Evolutionary conservation across 352 stramenopile species (phyloP).

Genomic region (Peronospora farinosa): DNA sequence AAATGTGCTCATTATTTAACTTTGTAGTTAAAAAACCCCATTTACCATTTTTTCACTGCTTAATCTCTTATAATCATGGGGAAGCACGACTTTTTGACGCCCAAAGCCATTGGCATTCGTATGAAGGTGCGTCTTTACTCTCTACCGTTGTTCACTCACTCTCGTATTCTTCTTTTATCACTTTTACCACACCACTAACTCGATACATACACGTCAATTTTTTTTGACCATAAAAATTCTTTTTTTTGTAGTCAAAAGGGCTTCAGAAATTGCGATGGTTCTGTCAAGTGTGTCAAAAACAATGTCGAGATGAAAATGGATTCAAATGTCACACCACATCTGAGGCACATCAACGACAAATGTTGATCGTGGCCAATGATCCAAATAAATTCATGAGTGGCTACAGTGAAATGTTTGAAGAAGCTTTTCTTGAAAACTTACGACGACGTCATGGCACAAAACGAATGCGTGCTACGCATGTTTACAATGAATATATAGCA

Average conservation of each 20-base stretch:
- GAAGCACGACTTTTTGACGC: constrained; percentile 82
- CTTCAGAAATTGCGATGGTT: constrained; percentile 98
- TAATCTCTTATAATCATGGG: too few relatives aligned
- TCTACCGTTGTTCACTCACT: neutral
- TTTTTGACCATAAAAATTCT: too few relatives aligned
- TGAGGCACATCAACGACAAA: constrained; percentile 97
- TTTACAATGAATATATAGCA: constrained; percentile 99
- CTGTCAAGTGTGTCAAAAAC: constrained; percentile 99
- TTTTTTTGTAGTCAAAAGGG: constrained; percentile 75
- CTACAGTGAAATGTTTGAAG: constrained; percentile 92
- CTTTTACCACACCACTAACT: neutral
- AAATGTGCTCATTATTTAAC: too few relatives aligned
- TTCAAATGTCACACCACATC: constrained; percentile 99
- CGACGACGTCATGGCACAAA: constrained; percentile 93
- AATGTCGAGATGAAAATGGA: constrained; percentile 99
- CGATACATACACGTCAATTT: too few relatives aligned
- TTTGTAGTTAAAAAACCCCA: too few relatives aligned
- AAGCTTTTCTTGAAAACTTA: constrained; percentile 92
- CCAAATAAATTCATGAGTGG: constrained; percentile 91
- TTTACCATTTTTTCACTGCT: too few relatives aligned
- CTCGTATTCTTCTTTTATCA: neutral
- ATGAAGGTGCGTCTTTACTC: constrained; percentile 54
- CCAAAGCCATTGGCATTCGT: constrained; percentile 81
- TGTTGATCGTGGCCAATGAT: constrained; percentile 96
- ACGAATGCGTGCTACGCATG: constrained; percentile 92